Evolutionary conservation across 345 rosid genomes (phyloP), one percentile per base, ranked within the genome.

Genomic region (Syzygium oleosum): DNA sequence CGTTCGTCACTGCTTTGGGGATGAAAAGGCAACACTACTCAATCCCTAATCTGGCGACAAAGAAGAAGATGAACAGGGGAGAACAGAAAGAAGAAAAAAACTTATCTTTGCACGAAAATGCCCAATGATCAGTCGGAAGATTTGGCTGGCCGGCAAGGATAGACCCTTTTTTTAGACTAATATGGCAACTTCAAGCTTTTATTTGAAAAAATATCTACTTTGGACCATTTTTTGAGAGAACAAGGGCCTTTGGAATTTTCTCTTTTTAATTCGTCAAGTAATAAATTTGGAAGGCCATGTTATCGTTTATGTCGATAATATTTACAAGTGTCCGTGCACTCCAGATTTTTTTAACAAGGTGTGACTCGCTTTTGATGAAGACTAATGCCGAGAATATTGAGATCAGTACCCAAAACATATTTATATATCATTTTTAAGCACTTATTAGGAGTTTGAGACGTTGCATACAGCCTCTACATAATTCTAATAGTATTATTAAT

Each of bases 1-100:
- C 29, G 21, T 5, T 31, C 8, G 22, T 43, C 43, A n/a, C 4
- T 31, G 51, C 22, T 78, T 0, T 29, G 0, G 13, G 3, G 34
- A 29, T 15, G 41, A 46, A 84, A 52, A 15, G 38, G 7, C 17
- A 55, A 52, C 59, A 22, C 4, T 55, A 5, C 12, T 22, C 27
- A 0, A 22, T 55, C 27, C 27, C 59, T 21, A 55, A 55, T 55
- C 59, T 55, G 27, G 3, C 27, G 0, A 22, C 27, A 55, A 55
- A 55, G 59, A 56, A 2, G 27, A 22, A 22, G 5, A 12, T 1
- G 22, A 56, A 56, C 0, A 25, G 0, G 27, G 12, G 22, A 3
- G 21, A 55, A 55, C 9, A 55, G 56, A 55, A 56, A 56, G 9
- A 23, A 56, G 2, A 22, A 8, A 56, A 56, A 9, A 56, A 22